Base-by-base conservation (phyloP, 75 land plant species). In the Cryptomeria japonica region DNA sequence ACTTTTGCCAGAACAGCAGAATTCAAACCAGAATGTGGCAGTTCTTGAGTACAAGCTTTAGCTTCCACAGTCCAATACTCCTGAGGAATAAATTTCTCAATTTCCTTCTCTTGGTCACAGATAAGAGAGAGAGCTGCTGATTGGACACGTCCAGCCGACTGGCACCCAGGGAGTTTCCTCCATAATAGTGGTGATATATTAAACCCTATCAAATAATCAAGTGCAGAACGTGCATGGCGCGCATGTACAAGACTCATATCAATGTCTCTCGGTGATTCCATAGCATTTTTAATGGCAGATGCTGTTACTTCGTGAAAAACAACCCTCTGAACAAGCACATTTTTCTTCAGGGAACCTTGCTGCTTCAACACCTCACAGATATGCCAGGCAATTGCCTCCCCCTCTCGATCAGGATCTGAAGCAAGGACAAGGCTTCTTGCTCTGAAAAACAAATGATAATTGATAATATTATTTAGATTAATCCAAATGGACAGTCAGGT, bases 321-420 rank as follows among this genome's bases (percentile, higher is more conserved):
- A 80, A 98, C 98, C 87, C 99, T 94, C 31, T 93, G 87, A 6
- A 98, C 93, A 46, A 78, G 83, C 87, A 96, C 55, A 73, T 91
- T 89, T 39, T 91, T 88, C 84, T 77, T 90, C 83, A 97, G 86
- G 14, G 93, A 92, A 83, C 93, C 98, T 75, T 97, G 98, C 72
- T 92, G 93, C 34, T 90, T 92, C 91, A 98, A 87, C 99, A 97
- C 95, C 90, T 98, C 99, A 80, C 89, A 16, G 4, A 98, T 91
- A 88, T 98, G 99, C 99, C 99, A 98, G 42, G 99, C 99, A 88
- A 98, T 98, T 56, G 99, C 99, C 86, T 98, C 99, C 31, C 99
- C 99, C 93, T 98, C 99, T 73, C 99, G 96, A 73, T 98, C 99
- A 87, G 99, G 99, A 91, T 98, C 99, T 49, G 99, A 93, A 85